Base-by-base conservation (phyloP, 179 eudicot species). In the Actinidia arguta region DNA sequence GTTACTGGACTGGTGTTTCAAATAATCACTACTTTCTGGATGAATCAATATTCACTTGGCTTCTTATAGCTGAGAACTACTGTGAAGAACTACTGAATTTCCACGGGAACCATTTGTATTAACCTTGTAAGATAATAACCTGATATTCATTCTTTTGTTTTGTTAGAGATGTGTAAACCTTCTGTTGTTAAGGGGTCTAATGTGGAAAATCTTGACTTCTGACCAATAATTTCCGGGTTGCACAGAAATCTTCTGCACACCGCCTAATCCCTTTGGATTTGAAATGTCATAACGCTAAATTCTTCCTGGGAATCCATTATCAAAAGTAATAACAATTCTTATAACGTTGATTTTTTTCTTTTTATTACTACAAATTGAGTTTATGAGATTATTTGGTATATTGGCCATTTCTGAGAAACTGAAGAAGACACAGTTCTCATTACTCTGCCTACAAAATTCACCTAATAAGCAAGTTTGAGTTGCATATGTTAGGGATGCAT, bases 151-250 rank as follows among this genome's bases (percentile, higher is more conserved):
- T 20, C 24, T 36, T 54, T 42, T 14, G 17, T 48, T 31, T 31
- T 11, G 50, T 79, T 10, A 12, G 50, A 50, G 31, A n/a, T 10
- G 48, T 8, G 73, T 48, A 64, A 66, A 47, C 20, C 59, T 78
- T 78, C 16, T 78, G 17, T 61, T 64, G 70, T 78, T 63, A 64
- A 75, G 17, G 46, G 56, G 46, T 31, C 18, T 22, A 66, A 36
- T 66, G 11, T 10, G 61, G 42, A 22, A 79, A 79, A 47, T 42
- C 14, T 25, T 67, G 81, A 48, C 75, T 31, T 51, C 27, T 67
- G 27, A 31, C 44, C 12, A 67, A 24, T 51, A 64, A 20, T 12
- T 52, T 76, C 52, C 44, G 59, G 25, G 13, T 58, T 76, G 69
- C 17, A 16, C 24, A 36, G 55, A 75, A 6, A 27, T 31, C 4